These are phyloP conservation scores for Hyparrhenia diplandra DNA, from an alignment of 176 grass and related monocot species.

Conservation along the genomic window DNA sequence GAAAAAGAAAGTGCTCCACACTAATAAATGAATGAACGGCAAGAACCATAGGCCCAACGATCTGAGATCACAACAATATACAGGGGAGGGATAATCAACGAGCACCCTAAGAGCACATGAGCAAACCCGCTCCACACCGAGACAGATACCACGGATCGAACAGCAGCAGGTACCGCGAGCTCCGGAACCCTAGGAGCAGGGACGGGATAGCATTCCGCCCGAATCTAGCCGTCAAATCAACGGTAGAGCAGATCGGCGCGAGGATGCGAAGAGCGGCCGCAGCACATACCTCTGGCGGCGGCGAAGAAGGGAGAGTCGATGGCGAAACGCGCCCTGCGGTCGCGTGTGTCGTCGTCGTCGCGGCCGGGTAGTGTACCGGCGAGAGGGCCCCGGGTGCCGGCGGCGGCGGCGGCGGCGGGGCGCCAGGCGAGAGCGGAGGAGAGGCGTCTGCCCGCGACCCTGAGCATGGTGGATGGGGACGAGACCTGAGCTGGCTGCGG, in stretches of 20 bases:
- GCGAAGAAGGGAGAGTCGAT: conserved; percentile 26
- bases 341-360: conserved; percentile 3
- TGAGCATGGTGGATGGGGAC: conserved; percentile 31
- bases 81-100: neutral
- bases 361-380: conserved; percentile 10
- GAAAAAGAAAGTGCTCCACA: neutral
- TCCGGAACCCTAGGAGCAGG: conserved; percentile 9
- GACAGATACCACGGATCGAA: neutral
- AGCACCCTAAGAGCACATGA: neutral
- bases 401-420: conserved; percentile 25
- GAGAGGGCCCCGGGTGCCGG: conserved; percentile 2
- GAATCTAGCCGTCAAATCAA: neutral
- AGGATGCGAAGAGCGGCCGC: neutral
- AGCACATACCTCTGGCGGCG: conserved; percentile 28
- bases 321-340: conserved; percentile 6
- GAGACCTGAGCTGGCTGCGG: neutral
- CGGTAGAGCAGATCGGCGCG: conserved; percentile 14
- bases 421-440: conserved; percentile 26
- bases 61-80: neutral
- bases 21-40: neutral
- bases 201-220: neutral
- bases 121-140: neutral
- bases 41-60: neutral
- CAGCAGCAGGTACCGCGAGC: neutral
- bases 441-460: conserved; percentile 48